Evolutionary conservation across 2,329 filamentous ascomycete species (phyloP), one percentile per base, ranked within the genome.

Genomic region (Cytospora chrysosperma): DNA sequence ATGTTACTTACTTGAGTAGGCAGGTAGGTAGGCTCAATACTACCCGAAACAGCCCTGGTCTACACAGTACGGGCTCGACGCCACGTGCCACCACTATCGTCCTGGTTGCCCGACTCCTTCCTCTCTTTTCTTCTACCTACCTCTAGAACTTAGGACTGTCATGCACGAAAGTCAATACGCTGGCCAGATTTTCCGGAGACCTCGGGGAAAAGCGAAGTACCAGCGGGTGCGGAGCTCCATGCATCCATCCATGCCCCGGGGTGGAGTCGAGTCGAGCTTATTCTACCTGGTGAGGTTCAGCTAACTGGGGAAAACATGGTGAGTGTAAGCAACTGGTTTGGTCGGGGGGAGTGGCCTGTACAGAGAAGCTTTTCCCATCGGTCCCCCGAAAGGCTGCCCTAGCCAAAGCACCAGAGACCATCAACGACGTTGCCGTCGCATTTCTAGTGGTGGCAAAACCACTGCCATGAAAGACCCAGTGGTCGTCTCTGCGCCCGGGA

Each of bases 41-140:
- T 28, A 28, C 34, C 27, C 15, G 24, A 24, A 15, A 28, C 32
- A 26, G 26, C n/a, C n/a, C 24, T 40, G 26, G n/a, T 50, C 43
- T 27, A 59, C 43, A 19, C n/a, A n/a, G n/a, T n/a, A n/a, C n/a
- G n/a, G 51, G 28, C 56, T 50, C 43, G n/a, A 58, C 43, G 15
- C 28, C 56, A 28, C 28, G 21, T 17, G 30, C n/a, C n/a, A 32
- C 13, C 27, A 54, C 43, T n/a, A 2, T 28, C 24, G 17, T 13
- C 52, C 58, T 34, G 19, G 13, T n/a, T n/a, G 2, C 47, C 21
- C 1, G 13, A 51, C 47, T 59, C 30, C 9, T 40, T 28, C 27
- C 12, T 27, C 15, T 37, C 13, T 27, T 49, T 21, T 5, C 13
- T 27, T 49, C 17, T 5, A 19, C 19, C 26, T 49, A 24, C 13